These are phyloP conservation scores for Leersia perrieri DNA, from an alignment of 176 grass and related monocot species.

Conservation along the genomic window DNA sequence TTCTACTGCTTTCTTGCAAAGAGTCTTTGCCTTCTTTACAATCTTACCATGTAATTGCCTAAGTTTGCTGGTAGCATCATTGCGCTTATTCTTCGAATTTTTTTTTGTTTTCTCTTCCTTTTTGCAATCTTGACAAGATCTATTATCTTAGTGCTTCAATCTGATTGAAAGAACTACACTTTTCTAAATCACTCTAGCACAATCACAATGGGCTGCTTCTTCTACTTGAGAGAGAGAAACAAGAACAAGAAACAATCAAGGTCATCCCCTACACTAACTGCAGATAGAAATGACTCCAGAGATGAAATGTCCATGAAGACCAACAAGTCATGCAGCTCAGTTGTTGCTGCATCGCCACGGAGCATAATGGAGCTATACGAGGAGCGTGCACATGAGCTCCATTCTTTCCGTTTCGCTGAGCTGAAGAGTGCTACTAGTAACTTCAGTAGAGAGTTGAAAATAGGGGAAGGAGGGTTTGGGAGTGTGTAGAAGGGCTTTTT, in stretches of 20 bases:
- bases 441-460: background rate
- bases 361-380: background rate
- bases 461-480: background rate
- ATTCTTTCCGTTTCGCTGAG: background rate
- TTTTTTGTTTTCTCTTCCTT: background rate
- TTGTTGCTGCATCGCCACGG: background rate
- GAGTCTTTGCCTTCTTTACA: background rate
- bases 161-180: background rate
- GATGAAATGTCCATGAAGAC: background rate
- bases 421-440: background rate
- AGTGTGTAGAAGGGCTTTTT: background rate
- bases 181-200: background rate
- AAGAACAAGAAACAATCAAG: background rate
- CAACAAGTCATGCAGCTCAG: background rate
- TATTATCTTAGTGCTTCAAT: background rate
- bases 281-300: background rate
- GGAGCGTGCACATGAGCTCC: background rate
- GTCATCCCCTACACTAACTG: background rate
- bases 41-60: background rate
- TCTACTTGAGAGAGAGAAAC: background rate
- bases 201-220: background rate
- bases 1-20: background rate
- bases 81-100: background rate
- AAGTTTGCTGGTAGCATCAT: background rate
- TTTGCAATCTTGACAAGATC: background rate